Evolutionary conservation across 2,329 filamentous ascomycete species (phyloP).

Genomic region (Microsporum ferrugineum): DNA sequence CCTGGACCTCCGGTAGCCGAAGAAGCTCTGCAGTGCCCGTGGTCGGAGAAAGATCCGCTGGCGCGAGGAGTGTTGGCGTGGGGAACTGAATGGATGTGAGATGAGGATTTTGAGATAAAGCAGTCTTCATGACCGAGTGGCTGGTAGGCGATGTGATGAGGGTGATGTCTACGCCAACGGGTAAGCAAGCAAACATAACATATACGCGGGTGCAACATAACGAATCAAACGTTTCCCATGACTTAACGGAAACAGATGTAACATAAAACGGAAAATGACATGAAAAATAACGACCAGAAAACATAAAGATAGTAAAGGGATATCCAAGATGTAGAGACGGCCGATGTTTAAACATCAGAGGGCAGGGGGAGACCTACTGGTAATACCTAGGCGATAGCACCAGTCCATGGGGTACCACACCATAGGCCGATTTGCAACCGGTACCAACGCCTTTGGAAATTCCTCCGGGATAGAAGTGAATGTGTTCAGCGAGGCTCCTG

Average conservation of each 20-base stretch:
- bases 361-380: conserved; percentile 24
- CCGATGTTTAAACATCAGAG: background rate
- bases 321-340: no score
- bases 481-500: conserved; percentile 39
- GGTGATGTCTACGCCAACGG: conserved; percentile 30
- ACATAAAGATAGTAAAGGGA: background rate
- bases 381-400: conserved; percentile 40
- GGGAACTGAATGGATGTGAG: conserved; percentile 39
- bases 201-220: background rate
- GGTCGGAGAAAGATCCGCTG: conserved; percentile 63
- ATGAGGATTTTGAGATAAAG: conserved; percentile 40
- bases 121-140: conserved; percentile 34
- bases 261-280: background rate
- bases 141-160: conserved; percentile 38
- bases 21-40: conserved; percentile 85
- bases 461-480: conserved; percentile 41
- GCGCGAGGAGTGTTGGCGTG: conserved; percentile 61
- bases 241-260: background rate
- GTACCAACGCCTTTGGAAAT: conserved; percentile 39
- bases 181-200: conserved; percentile 7
- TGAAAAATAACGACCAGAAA: background rate
- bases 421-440: conserved; percentile 41
- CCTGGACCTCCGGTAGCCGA: conserved; percentile 67
- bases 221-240: background rate
- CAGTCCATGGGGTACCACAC: conserved; percentile 40